Conservation (phyloP, 305 asterid species). For the Fraxinus xanthoxyloides region DNA sequence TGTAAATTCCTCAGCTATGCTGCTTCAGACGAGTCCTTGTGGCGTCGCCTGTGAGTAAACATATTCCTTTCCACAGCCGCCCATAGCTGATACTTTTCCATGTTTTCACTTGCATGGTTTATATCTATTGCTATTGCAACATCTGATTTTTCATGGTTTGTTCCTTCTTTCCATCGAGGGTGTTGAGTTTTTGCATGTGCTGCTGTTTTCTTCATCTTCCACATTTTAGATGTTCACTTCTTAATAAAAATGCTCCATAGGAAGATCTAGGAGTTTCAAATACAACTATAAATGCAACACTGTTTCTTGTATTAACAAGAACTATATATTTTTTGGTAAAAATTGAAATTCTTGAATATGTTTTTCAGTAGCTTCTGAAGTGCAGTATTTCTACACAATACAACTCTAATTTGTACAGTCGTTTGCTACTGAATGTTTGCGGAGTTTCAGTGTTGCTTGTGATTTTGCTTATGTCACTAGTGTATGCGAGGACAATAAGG, state of each 20-base stretch:
- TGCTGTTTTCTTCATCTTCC: background rate
- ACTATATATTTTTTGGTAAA: background rate
- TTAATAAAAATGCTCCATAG: background rate
- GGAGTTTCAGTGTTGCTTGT: background rate
- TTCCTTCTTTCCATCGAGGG: background rate
- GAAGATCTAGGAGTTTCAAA: background rate
- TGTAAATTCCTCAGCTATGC: conserved; percentile 75
- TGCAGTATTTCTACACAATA: background rate
- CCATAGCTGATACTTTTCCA: background rate
- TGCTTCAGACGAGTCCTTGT: conserved; percentile 86
- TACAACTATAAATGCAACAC: background rate
- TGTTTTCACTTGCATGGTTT: conserved; percentile 1
- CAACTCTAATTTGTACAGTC: background rate
- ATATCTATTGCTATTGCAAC: conserved; percentile 5
- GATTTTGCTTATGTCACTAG: background rate
- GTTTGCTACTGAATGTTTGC: background rate
- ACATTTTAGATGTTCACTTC: background rate
- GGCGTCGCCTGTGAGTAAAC: conserved; percentile 88
- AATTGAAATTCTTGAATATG: background rate
- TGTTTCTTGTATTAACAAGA: background rate
- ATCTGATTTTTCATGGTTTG: background rate
- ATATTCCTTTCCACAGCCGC: background rate
- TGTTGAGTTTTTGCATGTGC: background rate
- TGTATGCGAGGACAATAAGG: background rate
- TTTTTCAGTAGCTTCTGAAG: background rate